A percentile compares a stretch with the other conserved stretches of the same genome.
Conservation (phyloP, 1,139 yeast species). For the Yamadazyma jaroonii region DNA sequence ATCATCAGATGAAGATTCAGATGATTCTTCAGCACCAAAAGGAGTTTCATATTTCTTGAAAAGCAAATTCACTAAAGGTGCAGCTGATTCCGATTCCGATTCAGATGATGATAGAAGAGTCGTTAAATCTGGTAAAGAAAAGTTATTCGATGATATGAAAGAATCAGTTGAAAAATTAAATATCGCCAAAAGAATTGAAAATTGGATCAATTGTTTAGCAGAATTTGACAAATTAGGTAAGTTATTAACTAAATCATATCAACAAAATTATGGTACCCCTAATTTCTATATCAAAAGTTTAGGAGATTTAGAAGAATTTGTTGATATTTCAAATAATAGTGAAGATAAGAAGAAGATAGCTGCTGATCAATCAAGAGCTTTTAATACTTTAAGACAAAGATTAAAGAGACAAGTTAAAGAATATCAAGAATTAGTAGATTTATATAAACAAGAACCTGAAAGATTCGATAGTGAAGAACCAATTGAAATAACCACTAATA, state of each 20-base stretch:
- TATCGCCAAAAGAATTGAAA: conserved; percentile 65
- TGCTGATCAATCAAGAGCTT: conserved; percentile 83
- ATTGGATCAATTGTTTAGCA: conserved; percentile 73
- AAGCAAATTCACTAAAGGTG: conserved; percentile 51
- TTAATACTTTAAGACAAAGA: conserved; percentile 86
- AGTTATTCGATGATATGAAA: conserved; percentile 83
- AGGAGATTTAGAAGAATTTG: conserved; percentile 69
- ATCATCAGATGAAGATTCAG: conserved; percentile 43
- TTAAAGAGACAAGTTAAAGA: conserved; percentile 79
- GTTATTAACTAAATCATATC: conserved; percentile 63
- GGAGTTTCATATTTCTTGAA: conserved; percentile 62
- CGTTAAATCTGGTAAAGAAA: conserved; percentile 92
- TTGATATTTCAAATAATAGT: conserved; percentile 54
- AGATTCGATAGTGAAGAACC: conserved; percentile 59
- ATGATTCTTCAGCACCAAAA: conserved; percentile 33
- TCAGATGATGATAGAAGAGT: conserved; percentile 72
- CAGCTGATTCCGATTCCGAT: conserved; percentile 45
- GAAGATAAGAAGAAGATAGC: conserved; percentile 65
- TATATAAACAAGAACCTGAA: conserved; percentile 70
- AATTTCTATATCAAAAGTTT: conserved; percentile 66
- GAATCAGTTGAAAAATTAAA: conserved; percentile 66
- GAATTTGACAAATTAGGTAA: conserved; percentile 81
- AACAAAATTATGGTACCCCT: conserved; percentile 74
- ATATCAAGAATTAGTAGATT: conserved; percentile 53
- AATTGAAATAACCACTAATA: conserved; percentile 12